Evolutionary conservation across 2,329 filamentous ascomycete species (phyloP).

Genomic region (Talaromyces sp.): DNA sequence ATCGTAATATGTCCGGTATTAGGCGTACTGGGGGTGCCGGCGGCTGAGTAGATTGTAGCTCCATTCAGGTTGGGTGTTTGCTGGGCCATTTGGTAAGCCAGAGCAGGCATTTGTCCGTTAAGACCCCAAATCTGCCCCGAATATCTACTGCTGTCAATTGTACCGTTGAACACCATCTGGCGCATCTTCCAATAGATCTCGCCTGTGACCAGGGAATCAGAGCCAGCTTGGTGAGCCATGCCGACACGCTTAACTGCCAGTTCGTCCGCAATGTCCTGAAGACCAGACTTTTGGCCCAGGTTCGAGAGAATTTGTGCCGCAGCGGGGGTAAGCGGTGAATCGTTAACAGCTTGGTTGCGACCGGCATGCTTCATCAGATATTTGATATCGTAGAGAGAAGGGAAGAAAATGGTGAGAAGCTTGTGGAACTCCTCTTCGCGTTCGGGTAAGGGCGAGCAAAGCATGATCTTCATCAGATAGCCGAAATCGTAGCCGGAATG

Average conservation of each 20-base stretch:
- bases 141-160: constrained; percentile 76
- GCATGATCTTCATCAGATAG: constrained; percentile 92
- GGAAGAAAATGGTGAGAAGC: constrained; percentile 90
- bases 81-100: constrained; percentile 49
- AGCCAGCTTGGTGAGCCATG: constrained; percentile 87
- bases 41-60: constrained; percentile 50
- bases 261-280: constrained; percentile 92
- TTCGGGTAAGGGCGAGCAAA: constrained; percentile 78
- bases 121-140: constrained; percentile 92
- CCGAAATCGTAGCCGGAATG: constrained; percentile 98
- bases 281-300: constrained; percentile 84
- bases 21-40: constrained; percentile 68
- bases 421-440: constrained; percentile 89
- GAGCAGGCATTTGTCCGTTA: constrained; percentile 68
- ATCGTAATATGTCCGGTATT: constrained; percentile 59
- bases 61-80: constrained; percentile 60
- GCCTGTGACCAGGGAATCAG: constrained; percentile 89
- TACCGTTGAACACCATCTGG: constrained; percentile 81
- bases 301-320: constrained; percentile 77
- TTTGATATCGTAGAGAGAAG: constrained; percentile 92
- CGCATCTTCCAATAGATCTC: constrained; percentile 93
- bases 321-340: constrained; percentile 64
- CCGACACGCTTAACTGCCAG: constrained; percentile 88
- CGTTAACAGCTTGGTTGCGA: constrained; percentile 66
- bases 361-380: constrained; percentile 92